Evolutionary conservation across 768 basidiomycete species (phyloP).

Genomic region (Pholiota molesta): DNA sequence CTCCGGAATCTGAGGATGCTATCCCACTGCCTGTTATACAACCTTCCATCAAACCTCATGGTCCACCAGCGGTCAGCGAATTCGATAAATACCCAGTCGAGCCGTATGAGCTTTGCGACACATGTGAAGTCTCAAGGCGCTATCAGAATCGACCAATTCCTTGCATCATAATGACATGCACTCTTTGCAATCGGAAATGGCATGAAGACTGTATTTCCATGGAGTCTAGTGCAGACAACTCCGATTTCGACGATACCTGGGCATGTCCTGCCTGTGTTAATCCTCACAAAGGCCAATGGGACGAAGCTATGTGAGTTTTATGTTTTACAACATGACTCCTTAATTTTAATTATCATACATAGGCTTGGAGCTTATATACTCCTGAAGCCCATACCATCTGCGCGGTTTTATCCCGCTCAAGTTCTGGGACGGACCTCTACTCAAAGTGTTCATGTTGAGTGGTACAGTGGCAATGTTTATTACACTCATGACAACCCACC

Average conservation of each 20-base stretch:
- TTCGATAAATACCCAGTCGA: no score
- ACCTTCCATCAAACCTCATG: no score
- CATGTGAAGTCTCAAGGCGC: no score
- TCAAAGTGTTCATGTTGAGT: not conserved
- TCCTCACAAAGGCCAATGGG: not conserved
- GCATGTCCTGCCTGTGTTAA: slow-evolving; percentile 5
- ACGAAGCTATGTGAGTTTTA: not conserved
- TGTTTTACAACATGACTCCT: no score
- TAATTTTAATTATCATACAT: no score
- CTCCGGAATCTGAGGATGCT: slow-evolving; percentile 10
- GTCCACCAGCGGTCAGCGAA: no score
- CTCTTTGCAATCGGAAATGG: not conserved
- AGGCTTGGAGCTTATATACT: not conserved
- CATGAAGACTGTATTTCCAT: slow-evolving; percentile 4
- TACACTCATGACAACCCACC: not conserved
- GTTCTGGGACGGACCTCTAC: not conserved
- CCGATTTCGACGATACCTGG: not conserved
- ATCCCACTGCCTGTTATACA: not conserved
- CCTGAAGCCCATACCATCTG: not conserved
- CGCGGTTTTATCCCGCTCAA: slow-evolving; percentile 3
- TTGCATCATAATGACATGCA: not conserved
- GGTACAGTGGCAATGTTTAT: slow-evolving; percentile 5
- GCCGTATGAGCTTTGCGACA: not conserved
- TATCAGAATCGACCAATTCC: no score
- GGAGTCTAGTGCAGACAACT: no score